These are phyloP conservation scores for Candida caryicola DNA, from an alignment of 805 yeast genomes.

Conservation along the genomic window DNA sequence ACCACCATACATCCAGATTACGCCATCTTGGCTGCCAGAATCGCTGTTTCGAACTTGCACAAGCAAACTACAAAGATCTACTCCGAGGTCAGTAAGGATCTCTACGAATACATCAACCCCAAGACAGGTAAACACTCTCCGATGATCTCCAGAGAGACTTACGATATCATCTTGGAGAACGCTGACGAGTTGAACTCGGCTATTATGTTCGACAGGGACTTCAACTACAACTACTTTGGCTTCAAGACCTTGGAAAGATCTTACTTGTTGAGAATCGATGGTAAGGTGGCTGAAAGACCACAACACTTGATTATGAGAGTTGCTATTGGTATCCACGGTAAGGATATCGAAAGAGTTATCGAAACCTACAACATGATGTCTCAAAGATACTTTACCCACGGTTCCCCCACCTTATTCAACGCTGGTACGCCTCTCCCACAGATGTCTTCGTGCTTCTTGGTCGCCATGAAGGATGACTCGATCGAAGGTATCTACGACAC, in stretches of 20 bases:
- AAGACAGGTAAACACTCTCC: constrained; percentile 59
- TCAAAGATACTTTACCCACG: constrained; percentile 56
- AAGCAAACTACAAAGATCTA: constrained; percentile 89
- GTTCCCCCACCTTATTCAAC: constrained; percentile 60
- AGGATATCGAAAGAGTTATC: constrained; percentile 48
- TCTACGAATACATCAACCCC: constrained; percentile 79
- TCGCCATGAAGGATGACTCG: constrained; percentile 91
- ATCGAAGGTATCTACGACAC: constrained; percentile 94
- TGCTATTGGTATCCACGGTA: constrained; percentile 58
- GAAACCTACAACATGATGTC: constrained; percentile 62
- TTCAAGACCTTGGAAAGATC: constrained; percentile 62
- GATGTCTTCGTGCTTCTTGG: constrained; percentile 61
- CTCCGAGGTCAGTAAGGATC: constrained; percentile 69
- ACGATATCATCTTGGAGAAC: constrained; percentile 34
- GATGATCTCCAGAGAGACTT: constrained; percentile 43
- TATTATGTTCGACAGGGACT: constrained; percentile 49
- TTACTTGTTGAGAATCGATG: constrained; percentile 51
- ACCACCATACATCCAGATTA: constrained; percentile 98
- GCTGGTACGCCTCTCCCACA: constrained; percentile 61
- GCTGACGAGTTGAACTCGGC: constrained; percentile 46
- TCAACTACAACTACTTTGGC: constrained; percentile 57
- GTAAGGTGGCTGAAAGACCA: constrained; percentile 59
- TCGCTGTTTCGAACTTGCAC: constrained; percentile 91
- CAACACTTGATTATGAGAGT: constrained; percentile 63
- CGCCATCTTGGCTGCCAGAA: constrained; percentile 91